Base-by-base conservation (phyloP, 371 early-diverging fungal species). In the Apophysomyces ossiformis region DNA sequence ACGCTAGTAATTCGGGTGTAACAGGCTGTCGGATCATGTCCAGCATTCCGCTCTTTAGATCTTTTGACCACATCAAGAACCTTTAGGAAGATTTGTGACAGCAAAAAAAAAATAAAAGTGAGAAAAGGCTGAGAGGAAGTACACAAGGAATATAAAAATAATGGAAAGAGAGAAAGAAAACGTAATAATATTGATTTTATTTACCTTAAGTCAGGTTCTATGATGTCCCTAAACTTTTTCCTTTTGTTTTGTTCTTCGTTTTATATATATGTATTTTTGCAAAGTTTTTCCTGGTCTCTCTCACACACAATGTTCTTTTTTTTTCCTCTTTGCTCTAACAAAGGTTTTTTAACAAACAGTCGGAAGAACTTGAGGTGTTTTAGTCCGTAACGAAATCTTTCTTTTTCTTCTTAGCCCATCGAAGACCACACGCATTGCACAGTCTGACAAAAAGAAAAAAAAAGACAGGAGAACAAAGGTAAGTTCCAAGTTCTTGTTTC, bases 351-450 rank as follows among this genome's bases (percentile, higher is more conserved):
- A 21, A 50, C 54, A 50, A 50, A 50, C 35, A 50, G 16, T 50
- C 54, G 54, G 54, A 50, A 50, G 21, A 50, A 50, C 54, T 50
- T 47, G 47, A n/a, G 47, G 1, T 47, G 47, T 47, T 47, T 50
- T 50, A 50, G 54, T 50, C 54, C 5, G 21, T 50, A 50, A 50
- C 6, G 11, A 50, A 50, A 50, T 57, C 18, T 58, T 66, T 67
- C 67, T 70, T 74, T 16, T 70, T 58, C 8, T 60, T 62, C 56
- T 79, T 79, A 11, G 73, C 60, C 76, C 79, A 79, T 18, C 85
- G 76, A 60, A 86, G 60, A 35, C 86, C 84, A 68, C 86, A 86
- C 11, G 85, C 85, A 60, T 86, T 86, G 64, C 85, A 84, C 35
- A 84, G 70, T 15, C 86, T 86, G 78, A 4, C 18, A 39, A 44